Conservation (phyloP, 768 basidiomycete species). For the Suillus fuscotomentosus region DNA sequence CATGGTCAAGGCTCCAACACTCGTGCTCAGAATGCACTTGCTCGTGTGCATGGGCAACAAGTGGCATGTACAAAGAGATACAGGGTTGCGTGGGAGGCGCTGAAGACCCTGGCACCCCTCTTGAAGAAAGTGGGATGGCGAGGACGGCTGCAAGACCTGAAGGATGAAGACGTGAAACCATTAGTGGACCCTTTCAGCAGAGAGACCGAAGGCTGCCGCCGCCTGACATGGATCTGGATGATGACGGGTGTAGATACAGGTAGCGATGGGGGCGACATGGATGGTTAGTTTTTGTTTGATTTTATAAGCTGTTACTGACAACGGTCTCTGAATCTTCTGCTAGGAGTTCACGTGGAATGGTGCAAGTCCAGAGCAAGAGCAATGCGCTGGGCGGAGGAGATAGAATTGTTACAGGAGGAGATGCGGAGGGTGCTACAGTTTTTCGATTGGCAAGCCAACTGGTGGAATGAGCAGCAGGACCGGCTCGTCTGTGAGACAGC, state of each 20-base stretch:
- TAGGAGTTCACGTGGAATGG: constrained; percentile 27
- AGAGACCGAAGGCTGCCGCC: background rate
- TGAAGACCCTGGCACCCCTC: background rate
- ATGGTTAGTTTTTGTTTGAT: background rate
- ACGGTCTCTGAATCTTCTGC: no score
- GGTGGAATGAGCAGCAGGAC: constrained; percentile 16
- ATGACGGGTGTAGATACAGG: background rate
- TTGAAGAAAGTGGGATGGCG: background rate
- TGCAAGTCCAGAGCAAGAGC: constrained; percentile 29
- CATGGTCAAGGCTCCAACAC: constrained; percentile 10
- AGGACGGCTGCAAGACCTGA: background rate
- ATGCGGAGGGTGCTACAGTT: constrained; percentile 27
- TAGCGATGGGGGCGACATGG: background rate
- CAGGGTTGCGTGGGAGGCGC: background rate
- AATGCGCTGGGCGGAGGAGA: constrained; percentile 36
- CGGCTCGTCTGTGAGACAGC: background rate
- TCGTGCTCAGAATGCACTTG: constrained; percentile 1
- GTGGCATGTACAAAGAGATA: background rate
- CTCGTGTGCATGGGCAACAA: background rate
- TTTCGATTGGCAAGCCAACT: constrained; percentile 14
- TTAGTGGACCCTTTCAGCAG: background rate
- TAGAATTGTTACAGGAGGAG: constrained; percentile 32
- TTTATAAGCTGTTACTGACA: no score
- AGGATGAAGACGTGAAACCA: background rate
- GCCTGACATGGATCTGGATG: background rate